Evolutionary conservation across 441 rosid genomes (phyloP).

Genomic region (Brassica balearica): DNA sequence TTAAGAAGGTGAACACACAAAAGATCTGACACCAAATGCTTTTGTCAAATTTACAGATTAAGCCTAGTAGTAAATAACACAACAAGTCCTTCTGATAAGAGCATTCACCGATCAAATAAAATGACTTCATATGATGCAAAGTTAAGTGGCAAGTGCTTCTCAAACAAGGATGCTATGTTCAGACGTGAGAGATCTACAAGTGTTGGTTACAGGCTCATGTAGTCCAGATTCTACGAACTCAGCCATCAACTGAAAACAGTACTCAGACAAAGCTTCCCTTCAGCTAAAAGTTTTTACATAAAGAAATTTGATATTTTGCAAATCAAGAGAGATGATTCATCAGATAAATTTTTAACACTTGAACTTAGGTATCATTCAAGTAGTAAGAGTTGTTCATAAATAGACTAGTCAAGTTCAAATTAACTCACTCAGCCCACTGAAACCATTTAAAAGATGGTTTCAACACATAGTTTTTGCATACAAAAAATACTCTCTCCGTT

Average conservation of each 20-base stretch:
- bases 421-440: constrained; percentile 48
- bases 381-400: background rate
- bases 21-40: background rate
- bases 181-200: constrained; percentile 7
- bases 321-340: constrained; percentile 28
- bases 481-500: background rate
- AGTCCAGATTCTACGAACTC: constrained; percentile 31
- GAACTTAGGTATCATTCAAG: background rate
- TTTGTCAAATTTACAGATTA: constrained; percentile 5
- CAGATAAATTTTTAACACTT: background rate
- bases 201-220: constrained; percentile 29
- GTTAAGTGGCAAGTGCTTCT: background rate
- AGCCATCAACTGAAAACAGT: constrained; percentile 4
- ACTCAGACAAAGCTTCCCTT: constrained; percentile 19
- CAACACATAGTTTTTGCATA: constrained; percentile 15
- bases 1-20: background rate
- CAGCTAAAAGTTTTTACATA: background rate
- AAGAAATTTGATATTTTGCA: constrained; percentile 15
- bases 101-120: background rate
- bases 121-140: constrained; percentile 13
- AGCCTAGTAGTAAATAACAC: background rate
- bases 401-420: constrained; percentile 25
- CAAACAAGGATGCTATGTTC: background rate
- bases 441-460: constrained; percentile 9
- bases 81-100: constrained; percentile 13